Percentiles rank a stretch among this genome's conserved stretches.
These are phyloP conservation scores for Albifimbria verrucaria DNA, from an alignment of 2,329 filamentous ascomycete genomes.

Conservation along the genomic window DNA sequence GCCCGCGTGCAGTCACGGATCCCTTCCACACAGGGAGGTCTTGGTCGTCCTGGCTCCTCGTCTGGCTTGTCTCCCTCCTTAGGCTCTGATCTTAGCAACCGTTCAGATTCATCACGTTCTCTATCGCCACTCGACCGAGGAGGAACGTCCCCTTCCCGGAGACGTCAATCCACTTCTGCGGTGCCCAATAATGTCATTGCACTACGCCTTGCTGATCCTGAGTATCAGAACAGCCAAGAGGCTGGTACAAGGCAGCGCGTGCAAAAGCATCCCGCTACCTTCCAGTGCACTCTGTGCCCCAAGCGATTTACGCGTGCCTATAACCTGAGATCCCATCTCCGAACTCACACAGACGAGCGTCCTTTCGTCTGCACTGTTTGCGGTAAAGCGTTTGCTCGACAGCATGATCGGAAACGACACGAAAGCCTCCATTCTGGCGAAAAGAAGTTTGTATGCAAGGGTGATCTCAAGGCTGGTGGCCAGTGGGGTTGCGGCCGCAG, in stretches of 20 bases:
- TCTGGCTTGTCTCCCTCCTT: conserved; percentile 49
- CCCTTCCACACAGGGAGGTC: conserved; percentile 49
- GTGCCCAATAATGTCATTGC: conserved; percentile 69
- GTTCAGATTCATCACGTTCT: conserved; percentile 50
- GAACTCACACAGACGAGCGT: conserved; percentile 94
- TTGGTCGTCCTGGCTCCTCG: conserved; percentile 35
- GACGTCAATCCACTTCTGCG: conserved; percentile 61
- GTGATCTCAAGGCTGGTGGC: conserved; percentile 76
- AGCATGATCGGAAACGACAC: conserved; percentile 95
- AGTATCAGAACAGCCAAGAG: conserved; percentile 66
- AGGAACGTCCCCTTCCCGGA: conserved; percentile 32
- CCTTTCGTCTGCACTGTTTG: conserved; percentile 97
- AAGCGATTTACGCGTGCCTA: conserved; percentile 97
- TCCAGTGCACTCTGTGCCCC: conserved; percentile 89
- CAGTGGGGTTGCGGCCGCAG: conserved; percentile 91
- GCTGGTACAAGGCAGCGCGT: conserved; percentile 70
- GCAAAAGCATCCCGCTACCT: conserved; percentile 96
- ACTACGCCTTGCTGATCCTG: conserved; percentile 85
- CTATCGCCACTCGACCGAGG: conserved; percentile 58
- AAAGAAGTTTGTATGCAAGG: conserved; percentile 97
- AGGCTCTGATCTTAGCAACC: conserved; percentile 39
- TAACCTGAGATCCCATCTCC: conserved; percentile 89
- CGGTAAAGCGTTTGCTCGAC: conserved; percentile 93
- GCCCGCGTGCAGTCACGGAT: conserved; percentile 57
- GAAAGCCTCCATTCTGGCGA: conserved; percentile 95